Evolutionary conservation across 495 filamentous ascomycete genomes (phyloP), one percentile per base, ranked within the genome.

Genomic region (Penicillium mononematosum): DNA sequence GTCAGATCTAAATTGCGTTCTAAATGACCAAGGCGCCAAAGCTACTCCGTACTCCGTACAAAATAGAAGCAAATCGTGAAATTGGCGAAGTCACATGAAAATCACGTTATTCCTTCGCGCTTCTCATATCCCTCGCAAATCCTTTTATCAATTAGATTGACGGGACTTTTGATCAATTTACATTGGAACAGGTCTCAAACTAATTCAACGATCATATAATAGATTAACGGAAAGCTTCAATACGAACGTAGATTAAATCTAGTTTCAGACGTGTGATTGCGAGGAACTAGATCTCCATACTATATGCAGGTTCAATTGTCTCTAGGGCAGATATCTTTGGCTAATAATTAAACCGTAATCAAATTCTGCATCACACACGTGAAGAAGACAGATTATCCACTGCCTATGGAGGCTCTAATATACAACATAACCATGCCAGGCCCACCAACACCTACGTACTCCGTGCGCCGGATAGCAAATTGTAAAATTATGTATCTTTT

Each of bases 61-160:
- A n/a, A n/a, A n/a, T n/a, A 9, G 16, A 43, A 42, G 25, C 25
- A 29, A 29, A 22, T 7, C 5, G 36, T n/a, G 50, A 24, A 43
- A 32, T 44, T 44, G n/a, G 1, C 24, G 17, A 52, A 39, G 22
- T 19, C 49, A 25, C 38, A 41, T 3, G 2, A 5, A 19, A 11
- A 52, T 53, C 50, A 53, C 27, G 6, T 44, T 53, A 43, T 39
- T 51, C 16, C 34, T 41, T 29, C 17, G n/a, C 17, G n/a, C n/a
- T 20, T 19, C 8, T 39, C 12, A 17, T 27, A 17, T 3, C 29
- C 14, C 4, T 17, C 4, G 2, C 22, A 6, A 10, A 31, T 31
- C 29, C 29, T 10, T 31, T 31, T 3, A 31, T 31, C 29, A 31
- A 16, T 25, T 12, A 43, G 3, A 34, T 14, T 34, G 11, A 12